Evolutionary conservation across 306 rosid species (phyloP), one percentile per base, ranked within the genome.

Genomic region (Oemleria cerasiformis): DNA sequence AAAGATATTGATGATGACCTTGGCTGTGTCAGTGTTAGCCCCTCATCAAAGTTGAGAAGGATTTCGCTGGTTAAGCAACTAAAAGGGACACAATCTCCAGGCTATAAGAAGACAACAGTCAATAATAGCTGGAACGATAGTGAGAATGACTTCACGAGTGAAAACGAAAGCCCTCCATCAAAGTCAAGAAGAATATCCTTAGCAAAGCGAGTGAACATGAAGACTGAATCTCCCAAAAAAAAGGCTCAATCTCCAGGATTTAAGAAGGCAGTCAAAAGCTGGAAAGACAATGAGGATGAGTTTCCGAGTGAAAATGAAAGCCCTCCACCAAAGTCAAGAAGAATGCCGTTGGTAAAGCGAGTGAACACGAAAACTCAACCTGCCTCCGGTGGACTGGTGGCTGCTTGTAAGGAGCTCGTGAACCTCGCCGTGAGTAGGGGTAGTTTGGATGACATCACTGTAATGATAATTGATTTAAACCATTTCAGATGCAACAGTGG

Each of bases 341-440:
- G 84, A 74, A 65, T 79, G 71, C 84, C 90, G 60, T 21, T 76
- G 72, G 59, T 56, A 54, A 84, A 82, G 72, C 84, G 59, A 45
- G 73, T 71, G 50, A 79, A 57, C 67, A 71, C 68, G 64, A 86
- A 79, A 73, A 77, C 59, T 1, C 39, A 70, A 63, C 63, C 72
- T 15, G 40, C 72, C 19, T 21, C 70, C 23, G 63, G 54, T 63
- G 77, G 77, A 45, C 82, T 88, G 38, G 81, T 77, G 51, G 81
- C 82, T 56, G 93, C 93, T 70, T 86, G 90, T 59, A 78, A 86
- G 82, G 93, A 88, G 80, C 90, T 88, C 38, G 90, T 78, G 42
- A 76, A 71, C 67, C 85, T 88, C 56, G 85, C 90, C 44, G 64
- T 75, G 68, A 75, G 73, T 55, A 85, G 86, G 74, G 93, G 90